These are phyloP conservation scores for Trypanosoma melophagium DNA, from an alignment of 208 protist species.

Conservation along the genomic window DNA sequence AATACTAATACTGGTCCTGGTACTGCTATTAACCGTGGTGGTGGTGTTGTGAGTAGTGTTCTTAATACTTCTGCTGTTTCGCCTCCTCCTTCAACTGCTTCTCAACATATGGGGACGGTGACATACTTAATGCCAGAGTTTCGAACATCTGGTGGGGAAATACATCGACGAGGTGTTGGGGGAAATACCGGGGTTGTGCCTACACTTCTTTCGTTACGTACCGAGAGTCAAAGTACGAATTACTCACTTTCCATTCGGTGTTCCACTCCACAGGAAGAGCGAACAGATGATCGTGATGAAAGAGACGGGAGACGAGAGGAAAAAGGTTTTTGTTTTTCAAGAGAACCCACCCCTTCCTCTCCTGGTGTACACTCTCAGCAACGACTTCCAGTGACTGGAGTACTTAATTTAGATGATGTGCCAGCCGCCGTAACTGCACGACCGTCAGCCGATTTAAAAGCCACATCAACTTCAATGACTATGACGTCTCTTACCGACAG, in stretches of 20 bases:
- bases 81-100: neutral
- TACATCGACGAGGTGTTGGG: no score
- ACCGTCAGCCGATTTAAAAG: neutral
- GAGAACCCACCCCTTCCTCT: neutral
- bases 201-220: neutral
- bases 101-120: no score
- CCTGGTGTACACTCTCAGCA: neutral
- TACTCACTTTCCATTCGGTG: conserved; percentile 6
- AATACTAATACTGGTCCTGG: no score
- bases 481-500: neutral
- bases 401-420: conserved; percentile 38
- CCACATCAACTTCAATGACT: neutral
- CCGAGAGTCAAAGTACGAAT: conserved; percentile 18
- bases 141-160: no score
- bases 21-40: no score
- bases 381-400: neutral
- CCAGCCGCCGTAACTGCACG: conserved; percentile 40
- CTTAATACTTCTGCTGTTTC: neutral
- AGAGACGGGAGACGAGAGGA: neutral
- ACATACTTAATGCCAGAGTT: no score
- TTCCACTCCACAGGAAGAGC: conserved; percentile 13
- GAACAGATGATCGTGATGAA: neutral
- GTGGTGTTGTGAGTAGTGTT: no score
- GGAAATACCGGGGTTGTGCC: neutral
- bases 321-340: neutral